Evolutionary conservation across 179 eudicot genomes (phyloP), one percentile per base, ranked within the genome.

Genomic region (Nepenthes alata): DNA sequence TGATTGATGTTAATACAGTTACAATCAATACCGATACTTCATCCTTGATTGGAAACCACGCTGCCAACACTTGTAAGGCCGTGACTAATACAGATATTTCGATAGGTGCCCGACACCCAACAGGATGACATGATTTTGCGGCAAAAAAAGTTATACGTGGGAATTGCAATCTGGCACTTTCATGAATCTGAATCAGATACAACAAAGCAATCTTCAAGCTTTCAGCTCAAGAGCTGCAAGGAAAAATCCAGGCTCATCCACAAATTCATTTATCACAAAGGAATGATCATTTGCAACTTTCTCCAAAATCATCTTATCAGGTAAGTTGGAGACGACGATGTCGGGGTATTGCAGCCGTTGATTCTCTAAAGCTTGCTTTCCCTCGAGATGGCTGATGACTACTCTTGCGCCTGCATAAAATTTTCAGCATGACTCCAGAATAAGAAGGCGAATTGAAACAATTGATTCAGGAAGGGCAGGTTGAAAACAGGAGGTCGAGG

Each of bases 341-440:
- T 85, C 93, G 41, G 81, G 88, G 75, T 73, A 73, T 55, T 76
- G 83, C 62, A 53, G 70, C 44, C 70, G 61, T 69, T 87, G 90
- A 74, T 82, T 72, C 68, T 80, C 84, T 6, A 81, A 69, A 41
- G 57, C 77, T 62, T 78, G 74, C 71, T 90, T 87, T 34, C 98
- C 98, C 67, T 75, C 64, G 51, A 77, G 80, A 82, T 86, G 93
- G 72, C 98, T 87, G 61, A 93, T 87, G 70, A 89, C 98, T 39
- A 91, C 69, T 77, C 93, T 81, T 60, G 95, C 95, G 64, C 95
- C 98, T 93, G 77, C 69, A 64, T 11, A 3, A 1, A 3, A 12
- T 6, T 13, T 35, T 38, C 60, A 37, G 44, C 60, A 35, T 57
- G 47, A 8, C 3, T 11, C 7, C 2, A 11, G 16, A 11, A 53